Conservation (phyloP, 2,329 filamentous ascomycete species). For the Exophiala sp. region DNA sequence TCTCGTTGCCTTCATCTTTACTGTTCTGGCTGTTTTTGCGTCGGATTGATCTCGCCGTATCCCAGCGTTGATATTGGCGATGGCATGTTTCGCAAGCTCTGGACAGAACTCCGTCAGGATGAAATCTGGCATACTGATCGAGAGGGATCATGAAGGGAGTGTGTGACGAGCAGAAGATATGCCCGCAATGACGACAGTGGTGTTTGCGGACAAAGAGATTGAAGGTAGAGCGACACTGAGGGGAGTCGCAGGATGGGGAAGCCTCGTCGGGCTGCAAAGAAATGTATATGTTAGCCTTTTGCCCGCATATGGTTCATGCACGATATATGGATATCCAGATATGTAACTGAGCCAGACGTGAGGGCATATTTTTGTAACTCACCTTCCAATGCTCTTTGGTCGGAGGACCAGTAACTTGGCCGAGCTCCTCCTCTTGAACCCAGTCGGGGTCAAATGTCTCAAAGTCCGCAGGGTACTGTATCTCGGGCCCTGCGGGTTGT, state of each 20-base stretch:
- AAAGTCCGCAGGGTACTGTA: slow-evolving; percentile 9
- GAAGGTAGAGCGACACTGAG: slow-evolving; percentile 54
- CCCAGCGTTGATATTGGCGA: slow-evolving; percentile 54
- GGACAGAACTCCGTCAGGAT: slow-evolving; percentile 51
- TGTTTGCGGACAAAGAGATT: slow-evolving; percentile 58
- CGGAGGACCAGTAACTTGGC: slow-evolving; percentile 53
- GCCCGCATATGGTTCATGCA: slow-evolving; percentile 7
- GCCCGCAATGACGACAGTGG: slow-evolving; percentile 61
- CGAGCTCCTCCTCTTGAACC: slow-evolving; percentile 41
- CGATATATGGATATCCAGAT: neutral
- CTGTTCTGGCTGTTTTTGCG: slow-evolving; percentile 47
- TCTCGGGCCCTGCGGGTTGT: slow-evolving; percentile 26
- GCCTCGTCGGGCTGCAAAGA: slow-evolving; percentile 50
- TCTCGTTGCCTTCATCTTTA: slow-evolving; percentile 24
- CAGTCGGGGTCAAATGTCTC: slow-evolving; percentile 21
- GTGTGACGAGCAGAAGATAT: slow-evolving; percentile 59
- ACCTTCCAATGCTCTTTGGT: slow-evolving; percentile 63
- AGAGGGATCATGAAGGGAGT: slow-evolving; percentile 53
- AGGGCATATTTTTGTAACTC: slow-evolving; percentile 32
- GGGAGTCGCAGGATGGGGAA: slow-evolving; percentile 51
- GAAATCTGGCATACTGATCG: slow-evolving; percentile 59
- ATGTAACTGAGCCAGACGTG: neutral
- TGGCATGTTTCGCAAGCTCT: slow-evolving; percentile 58
- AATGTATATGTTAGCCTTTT: slow-evolving; percentile 17
- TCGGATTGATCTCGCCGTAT: slow-evolving; percentile 43